Evolutionary conservation across 257 asterid species (phyloP), one percentile per base, ranked within the genome.

Genomic region (Anisodus tanguticus): DNA sequence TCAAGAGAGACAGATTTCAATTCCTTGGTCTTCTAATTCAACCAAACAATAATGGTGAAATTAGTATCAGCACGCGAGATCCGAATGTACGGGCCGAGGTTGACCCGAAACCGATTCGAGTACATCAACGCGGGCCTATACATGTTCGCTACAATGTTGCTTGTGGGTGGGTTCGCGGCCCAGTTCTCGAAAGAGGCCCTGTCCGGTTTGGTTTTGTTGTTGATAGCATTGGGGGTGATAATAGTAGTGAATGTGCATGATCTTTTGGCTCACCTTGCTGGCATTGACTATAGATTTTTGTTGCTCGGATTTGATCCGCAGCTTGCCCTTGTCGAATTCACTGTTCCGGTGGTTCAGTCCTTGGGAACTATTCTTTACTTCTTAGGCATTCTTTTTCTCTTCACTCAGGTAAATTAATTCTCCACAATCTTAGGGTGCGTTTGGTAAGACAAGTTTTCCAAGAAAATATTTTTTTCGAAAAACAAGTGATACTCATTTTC

Each of bases 81-180:
- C 84, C 91, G 99, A 12, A 84, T 80, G 86, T 97, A 97, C 94
- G 98, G 98, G 54, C 92, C 98, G 4, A 82, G 95, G 5, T 4
- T 86, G 83, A 83, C 90, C 70, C 88, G 97, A 3, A 87, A 87
- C 89, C 84, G 96, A 85, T 87, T 88, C 9, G 98, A 97, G 83
- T 97, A 97, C 92, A 92, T 91, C 80, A 97, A 95, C 85, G 98
- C 98, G 5, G 97, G 98, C 54, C 83, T 95, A 3, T 97, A 95
- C 85, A 86, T 92, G 22, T 93, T 97, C 81, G 91, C 95, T 1
- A 87, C 99, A 83, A 82, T 93, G 54, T 15, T 97, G 86, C 92
- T 97, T 0, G 37, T 86, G 16, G 83, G 93, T 12, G 98, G 99
- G 1, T 92, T 93, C 84, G 89, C 90, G 1, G 97, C 95, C 82